phyloP scores from a whole-genome alignment of 2,329 filamentous ascomycete genomes.

The Fusarium duplospermum region DNA sequence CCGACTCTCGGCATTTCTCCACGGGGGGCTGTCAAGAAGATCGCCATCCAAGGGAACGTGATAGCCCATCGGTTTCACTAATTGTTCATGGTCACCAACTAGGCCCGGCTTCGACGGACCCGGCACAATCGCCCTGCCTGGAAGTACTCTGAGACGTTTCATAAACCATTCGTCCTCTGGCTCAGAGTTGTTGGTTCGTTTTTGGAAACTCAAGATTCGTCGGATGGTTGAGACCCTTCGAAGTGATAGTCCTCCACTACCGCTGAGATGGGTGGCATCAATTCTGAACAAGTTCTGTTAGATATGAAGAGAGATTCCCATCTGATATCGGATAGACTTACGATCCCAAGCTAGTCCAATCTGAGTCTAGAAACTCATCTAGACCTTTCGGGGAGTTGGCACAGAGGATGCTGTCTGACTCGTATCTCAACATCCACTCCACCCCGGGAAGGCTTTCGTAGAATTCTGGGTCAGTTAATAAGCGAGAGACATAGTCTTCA shows the following conservation, averaged over 20 bases:
- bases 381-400: constrained; percentile 63
- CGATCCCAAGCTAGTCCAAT: neutral
- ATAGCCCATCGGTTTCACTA: constrained; percentile 2
- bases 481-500: constrained; percentile 40
- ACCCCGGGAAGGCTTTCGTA: constrained; percentile 63
- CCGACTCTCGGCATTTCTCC: neutral
- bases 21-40: constrained; percentile 1
- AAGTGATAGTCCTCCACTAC: constrained; percentile 66
- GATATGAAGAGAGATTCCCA: neutral
- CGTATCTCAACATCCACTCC: constrained; percentile 67
- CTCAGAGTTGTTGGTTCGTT: neutral
- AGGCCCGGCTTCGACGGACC: neutral
- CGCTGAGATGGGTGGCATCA: constrained; percentile 57
- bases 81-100: neutral
- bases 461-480: constrained; percentile 63
- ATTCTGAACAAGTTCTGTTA: neutral
- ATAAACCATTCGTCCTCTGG: neutral
- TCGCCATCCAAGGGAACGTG: constrained; percentile 13
- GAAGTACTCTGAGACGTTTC: constrained; percentile 2
- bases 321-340: neutral
- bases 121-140: neutral
- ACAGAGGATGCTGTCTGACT: constrained; percentile 67
- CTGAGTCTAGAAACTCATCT: constrained; percentile 44
- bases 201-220: constrained; percentile 60
- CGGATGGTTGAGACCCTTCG: constrained; percentile 64